phyloP scores from a whole-genome alignment of 2,329 filamentous ascomycete genomes.

The Stemphylium lycopersici region DNA sequence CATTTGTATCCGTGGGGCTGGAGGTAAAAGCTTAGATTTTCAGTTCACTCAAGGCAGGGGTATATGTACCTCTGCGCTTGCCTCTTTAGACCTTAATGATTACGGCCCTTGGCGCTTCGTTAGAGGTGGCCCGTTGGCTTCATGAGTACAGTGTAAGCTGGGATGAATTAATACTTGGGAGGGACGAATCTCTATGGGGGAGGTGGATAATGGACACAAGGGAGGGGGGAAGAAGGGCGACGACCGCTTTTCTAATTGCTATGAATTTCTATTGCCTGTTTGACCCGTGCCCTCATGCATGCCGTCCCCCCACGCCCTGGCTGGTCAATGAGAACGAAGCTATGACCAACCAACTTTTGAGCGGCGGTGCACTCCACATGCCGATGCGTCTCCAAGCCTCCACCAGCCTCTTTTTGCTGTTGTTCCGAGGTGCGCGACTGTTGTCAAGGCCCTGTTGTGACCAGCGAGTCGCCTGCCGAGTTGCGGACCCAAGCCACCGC shows the following conservation, averaged over 20 bases:
- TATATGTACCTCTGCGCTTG: constrained; percentile 17
- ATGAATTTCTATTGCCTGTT: neutral
- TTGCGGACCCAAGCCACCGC: neutral
- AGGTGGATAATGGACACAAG: constrained; percentile 22
- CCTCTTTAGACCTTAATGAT: constrained; percentile 38
- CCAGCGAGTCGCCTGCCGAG: neutral
- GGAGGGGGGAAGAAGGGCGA: neutral
- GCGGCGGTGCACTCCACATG: constrained; percentile 10
- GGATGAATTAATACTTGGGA: constrained; percentile 16
- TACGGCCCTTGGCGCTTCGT: constrained; percentile 25
- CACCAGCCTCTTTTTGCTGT: neutral
- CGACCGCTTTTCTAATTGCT: neutral
- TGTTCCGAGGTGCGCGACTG: neutral
- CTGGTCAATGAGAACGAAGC: constrained; percentile 13
- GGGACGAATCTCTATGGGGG: constrained; percentile 2
- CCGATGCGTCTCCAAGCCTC: neutral
- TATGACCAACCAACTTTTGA: constrained; percentile 27
- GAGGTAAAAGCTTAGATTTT: constrained; percentile 19
- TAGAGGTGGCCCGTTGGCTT: constrained; percentile 17
- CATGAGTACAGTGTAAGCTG: constrained; percentile 22
- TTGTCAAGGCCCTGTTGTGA: neutral
- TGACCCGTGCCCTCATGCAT: neutral
- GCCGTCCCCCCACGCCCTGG: neutral
- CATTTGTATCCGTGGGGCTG: constrained; percentile 31
- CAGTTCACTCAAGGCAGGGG: constrained; percentile 24